Base-by-base conservation (phyloP, 2,329 filamentous ascomycete genomes). In the Neodidymelliopsis sp. region DNA sequence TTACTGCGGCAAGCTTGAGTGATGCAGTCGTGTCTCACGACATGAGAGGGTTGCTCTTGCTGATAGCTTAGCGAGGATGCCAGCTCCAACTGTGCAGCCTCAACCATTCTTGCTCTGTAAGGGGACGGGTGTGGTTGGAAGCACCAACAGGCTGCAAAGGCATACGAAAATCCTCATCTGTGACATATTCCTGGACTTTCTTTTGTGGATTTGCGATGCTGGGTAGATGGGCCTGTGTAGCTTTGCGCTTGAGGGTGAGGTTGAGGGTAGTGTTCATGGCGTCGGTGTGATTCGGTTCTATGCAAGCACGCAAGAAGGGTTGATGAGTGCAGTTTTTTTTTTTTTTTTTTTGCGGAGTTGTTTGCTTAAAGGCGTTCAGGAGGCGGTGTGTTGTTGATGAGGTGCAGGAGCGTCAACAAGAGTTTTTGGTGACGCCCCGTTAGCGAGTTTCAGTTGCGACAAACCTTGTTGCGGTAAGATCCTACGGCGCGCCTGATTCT, bases 391-490 rank as follows among this genome's bases (percentile, higher is more conserved):
- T 40, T 38, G 28, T 27, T 25, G 12, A 19, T 24, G 35, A 20
- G 29, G 47, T 30, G 28, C 30, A 44, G 28, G 39, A 39, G 34
- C 30, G 24, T 39, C 28, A 25, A 29, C 33, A 49, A 35, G 40
- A 43, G 40, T 44, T 39, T n/a, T 49, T 44, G 47, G 22, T 23
- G 47, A 44, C 44, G 39, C 47, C 31, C 40, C 35, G 13, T 39
- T 44, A 49, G 47, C 47, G 47, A 49, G 47, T 49, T 49, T 49
- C 47, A 49, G 22, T 20, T 22, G 28, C 13, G 39, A 39, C 34
- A 28, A 49, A 44, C 47, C 35, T 49, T 39, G 13, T 34, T 35
- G 35, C 38, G 39, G 39, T 39, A 43, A 19, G 34, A 49, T 49
- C 46, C 46, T 35, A 39, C 39, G 24, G 46, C 34, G 38, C 46